Evolutionary conservation across 106 monocot genomes (phyloP), one percentile per base, ranked within the genome.

Genomic region (Dioscorea alata): DNA sequence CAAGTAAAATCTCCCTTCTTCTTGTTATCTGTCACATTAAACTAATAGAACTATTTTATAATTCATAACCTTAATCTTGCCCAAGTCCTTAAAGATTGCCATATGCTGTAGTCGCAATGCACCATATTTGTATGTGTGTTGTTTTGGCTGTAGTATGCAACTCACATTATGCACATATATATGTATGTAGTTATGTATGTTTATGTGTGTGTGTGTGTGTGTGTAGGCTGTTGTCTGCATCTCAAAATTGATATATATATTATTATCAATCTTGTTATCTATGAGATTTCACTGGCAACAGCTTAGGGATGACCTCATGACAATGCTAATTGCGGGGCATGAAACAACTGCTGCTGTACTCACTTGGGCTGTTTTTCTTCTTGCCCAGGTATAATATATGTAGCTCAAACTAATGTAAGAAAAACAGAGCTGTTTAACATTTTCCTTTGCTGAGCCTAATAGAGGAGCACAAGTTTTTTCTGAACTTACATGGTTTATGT

Each of bases 311-410:
- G 99, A 99, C 64, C 87, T 99, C 22, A 93, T 99, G 99, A 99
- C 92, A 21, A 93, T 99, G 99, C 90, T 99, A 68, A 90, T 99
- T 66, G 99, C 92, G 18, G 99, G 99, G 23, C 99, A 99, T 76
- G 99, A 99, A 85, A 99, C 99, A 71, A 99, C 99, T 69, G 90
- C 99, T 71, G 92, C 99, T 79, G 92, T 99, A 76, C 90, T 99
- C 62, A 99, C 99, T 14, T 99, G 99, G 99, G 71, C 99, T 65
- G 48, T 84, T 77, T 99, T 85, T 71, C 78, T 99, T 23, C 89
- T 99, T 77, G 80, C 99, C 61, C 87, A 99, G 83, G 97, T 93
- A 83, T 59, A 57, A 10, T 42, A 42, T 42, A 6, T 6, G 1
- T 10, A 42, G 6, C 42, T 42, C 5, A 42, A 42, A 42, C 42